Percentiles rank a stretch among this genome's conserved stretches.
Evolutionary conservation across 1,139 yeast species (phyloP).

Genomic region (Hansenula sp.): DNA sequence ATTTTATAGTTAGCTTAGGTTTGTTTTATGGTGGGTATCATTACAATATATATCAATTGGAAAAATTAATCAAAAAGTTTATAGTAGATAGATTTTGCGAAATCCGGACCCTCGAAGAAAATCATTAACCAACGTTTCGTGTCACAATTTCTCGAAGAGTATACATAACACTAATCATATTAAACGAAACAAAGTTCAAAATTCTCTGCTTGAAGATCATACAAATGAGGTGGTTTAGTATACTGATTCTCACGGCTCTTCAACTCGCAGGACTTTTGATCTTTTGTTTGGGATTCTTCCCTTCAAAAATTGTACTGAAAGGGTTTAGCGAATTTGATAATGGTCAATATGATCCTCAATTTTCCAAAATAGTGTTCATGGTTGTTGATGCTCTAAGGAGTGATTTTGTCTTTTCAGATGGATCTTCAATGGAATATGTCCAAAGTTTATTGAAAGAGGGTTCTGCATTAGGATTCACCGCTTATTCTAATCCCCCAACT

Average conservation of each 20-base stretch:
- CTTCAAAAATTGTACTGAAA: slow-evolving; percentile 69
- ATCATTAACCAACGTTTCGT: neutral
- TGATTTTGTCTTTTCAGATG: slow-evolving; percentile 72
- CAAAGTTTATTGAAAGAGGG: slow-evolving; percentile 67
- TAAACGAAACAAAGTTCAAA: too few species aligned
- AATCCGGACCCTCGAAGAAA: neutral
- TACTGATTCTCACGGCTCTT: slow-evolving; percentile 1
- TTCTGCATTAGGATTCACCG: slow-evolving; percentile 81
- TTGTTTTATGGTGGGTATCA: neutral
- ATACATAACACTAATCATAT: too few species aligned
- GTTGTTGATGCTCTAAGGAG: slow-evolving; percentile 92
- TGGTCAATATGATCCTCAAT: slow-evolving; percentile 41
- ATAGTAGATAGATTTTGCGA: too few species aligned
- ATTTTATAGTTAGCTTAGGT: neutral
- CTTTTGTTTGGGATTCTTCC: slow-evolving; percentile 84
- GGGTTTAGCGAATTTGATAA: slow-evolving; percentile 38
- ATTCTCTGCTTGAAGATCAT: too few species aligned
- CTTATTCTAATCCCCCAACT: slow-evolving; percentile 84
- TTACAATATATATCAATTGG: neutral
- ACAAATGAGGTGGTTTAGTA: neutral
- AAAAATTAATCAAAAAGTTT: neutral
- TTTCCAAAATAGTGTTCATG: slow-evolving; percentile 69
- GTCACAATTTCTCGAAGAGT: too few species aligned
- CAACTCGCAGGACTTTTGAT: slow-evolving; percentile 33
- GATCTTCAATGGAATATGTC: slow-evolving; percentile 59